phyloP scores from a whole-genome alignment of 129 eudicot species.

The Chrysanthemum makinoi region DNA sequence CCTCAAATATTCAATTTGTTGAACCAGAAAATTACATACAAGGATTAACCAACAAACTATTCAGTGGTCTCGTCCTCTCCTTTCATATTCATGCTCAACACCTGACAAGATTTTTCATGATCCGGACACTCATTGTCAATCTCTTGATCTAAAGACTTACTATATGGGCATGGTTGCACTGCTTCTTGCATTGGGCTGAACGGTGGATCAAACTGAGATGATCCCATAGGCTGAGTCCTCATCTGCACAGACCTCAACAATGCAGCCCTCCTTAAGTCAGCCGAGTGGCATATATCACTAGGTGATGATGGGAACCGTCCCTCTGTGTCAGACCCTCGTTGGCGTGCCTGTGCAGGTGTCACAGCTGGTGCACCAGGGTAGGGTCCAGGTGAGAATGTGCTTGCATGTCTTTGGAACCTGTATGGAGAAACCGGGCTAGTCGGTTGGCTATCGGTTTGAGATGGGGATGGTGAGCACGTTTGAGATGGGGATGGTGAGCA shows the following conservation, averaged over 20 bases:
- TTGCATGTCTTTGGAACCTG: constrained; percentile 56
- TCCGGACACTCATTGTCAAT: constrained; percentile 48
- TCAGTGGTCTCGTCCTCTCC: constrained; percentile 42
- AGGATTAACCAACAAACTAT: constrained; percentile 1
- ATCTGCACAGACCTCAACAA: constrained; percentile 89
- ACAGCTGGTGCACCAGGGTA: constrained; percentile 31
- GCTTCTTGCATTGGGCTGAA: constrained; percentile 51
- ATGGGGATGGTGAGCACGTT: constrained; percentile 49
- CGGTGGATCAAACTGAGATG: constrained; percentile 39
- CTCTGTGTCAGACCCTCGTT: constrained; percentile 74
- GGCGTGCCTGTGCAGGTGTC: constrained; percentile 62
- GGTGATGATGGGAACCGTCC: constrained; percentile 95
- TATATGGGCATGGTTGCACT: constrained; percentile 47
- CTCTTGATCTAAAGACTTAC: constrained; percentile 48
- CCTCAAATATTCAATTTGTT: too few relatives aligned
- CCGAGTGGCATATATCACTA: constrained; percentile 95
- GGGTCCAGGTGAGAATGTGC: constrained; percentile 48
- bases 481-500: constrained; percentile 61
- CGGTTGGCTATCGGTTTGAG: constrained; percentile 77
- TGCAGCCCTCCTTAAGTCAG: constrained; percentile 87
- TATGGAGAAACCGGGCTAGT: constrained; percentile 94
- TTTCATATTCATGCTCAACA: constrained; percentile 36
- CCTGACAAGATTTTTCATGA: constrained; percentile 57
- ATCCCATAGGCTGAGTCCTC: constrained; percentile 56
- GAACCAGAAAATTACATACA: too few relatives aligned